Base-by-base conservation (phyloP, 495 filamentous ascomycete genomes). In the Sordaria brevicollis region DNA sequence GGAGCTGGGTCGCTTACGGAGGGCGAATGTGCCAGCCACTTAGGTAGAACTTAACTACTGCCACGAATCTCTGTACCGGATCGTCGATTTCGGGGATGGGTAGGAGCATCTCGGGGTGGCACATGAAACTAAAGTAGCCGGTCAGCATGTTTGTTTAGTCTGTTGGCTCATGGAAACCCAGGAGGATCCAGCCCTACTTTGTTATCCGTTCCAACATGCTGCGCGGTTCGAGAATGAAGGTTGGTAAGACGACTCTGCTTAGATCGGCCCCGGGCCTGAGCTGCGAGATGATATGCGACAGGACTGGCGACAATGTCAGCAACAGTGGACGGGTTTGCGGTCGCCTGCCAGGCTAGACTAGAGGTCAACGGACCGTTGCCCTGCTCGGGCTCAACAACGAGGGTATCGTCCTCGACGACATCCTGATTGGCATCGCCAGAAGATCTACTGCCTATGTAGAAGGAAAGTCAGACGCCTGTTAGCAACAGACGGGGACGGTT, bases 1-100 rank as follows among this genome's bases (percentile, higher is more conserved):
- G 67, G 10, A 15, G 8, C 15, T 3, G 25, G 21, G 5, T 62
- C 21, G 29, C 91, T 72, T 89, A 97, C 94, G 92, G 92, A 71
- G 95, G 94, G 80, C 94, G 96, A 78, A 99, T 97, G 79, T 99
- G 95, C 95, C 95, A 99, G 71, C 95, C 95, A 78, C 93, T 96
- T 67, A 99, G 81, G 79, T 99, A 99, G 79, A 99, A 98, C 77
- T 96, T 97, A 72, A 97, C 90, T 10, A 99, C 95, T 0, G 92
- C 90, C 5, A 99, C 88, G 77, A 99, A 99, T 75, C 95, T 87
- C 74, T 94, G 82, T 43, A 94, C 84, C 3, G 96, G 96, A 77
- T 99, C 96, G 35, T 98, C 92, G 71, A 96, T 91, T 36, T 86
- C 83, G 19, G 93, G 83, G 83, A 97, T 94, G 25, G 92, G 91